phyloP scores from a whole-genome alignment of 768 basidiomycete genomes.

The Russula vinacea region DNA sequence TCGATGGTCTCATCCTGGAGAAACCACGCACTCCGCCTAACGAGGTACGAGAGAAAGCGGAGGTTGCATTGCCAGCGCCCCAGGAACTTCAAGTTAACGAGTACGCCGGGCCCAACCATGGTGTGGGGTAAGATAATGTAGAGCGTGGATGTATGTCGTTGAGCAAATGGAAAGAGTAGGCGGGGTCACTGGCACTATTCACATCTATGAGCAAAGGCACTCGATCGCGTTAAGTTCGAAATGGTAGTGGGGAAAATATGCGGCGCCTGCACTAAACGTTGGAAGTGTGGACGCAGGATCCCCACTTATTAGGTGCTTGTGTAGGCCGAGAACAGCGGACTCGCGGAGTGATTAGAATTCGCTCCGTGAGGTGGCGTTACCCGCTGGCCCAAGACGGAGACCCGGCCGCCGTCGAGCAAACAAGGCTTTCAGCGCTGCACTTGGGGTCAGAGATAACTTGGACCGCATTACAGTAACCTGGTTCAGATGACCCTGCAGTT shows the following conservation, averaged over 20 bases:
- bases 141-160: slow-evolving; percentile 8
- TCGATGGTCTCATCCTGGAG: neutral
- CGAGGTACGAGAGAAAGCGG: slow-evolving; percentile 4
- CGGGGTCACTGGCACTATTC: slow-evolving; percentile 10
- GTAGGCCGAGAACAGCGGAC: no score
- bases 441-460: slow-evolving; percentile 13
- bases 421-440: slow-evolving; percentile 21
- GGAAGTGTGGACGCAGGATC: neutral
- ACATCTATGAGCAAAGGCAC: slow-evolving; percentile 8
- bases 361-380: neutral
- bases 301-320: slow-evolving; percentile 17
- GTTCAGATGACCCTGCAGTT: neutral
- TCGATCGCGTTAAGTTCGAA: slow-evolving; percentile 19
- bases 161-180: slow-evolving; percentile 24
- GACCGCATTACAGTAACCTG: slow-evolving; percentile 12
- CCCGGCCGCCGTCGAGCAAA: slow-evolving; percentile 6
- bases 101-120: slow-evolving; percentile 5
- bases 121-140: neutral
- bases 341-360: neutral
- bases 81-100: neutral
- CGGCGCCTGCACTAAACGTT: slow-evolving; percentile 20
- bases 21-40: slow-evolving; percentile 4
- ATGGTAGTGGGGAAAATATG: slow-evolving; percentile 20
- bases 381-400: slow-evolving; percentile 22
- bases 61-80: neutral